Evolutionary conservation across 2,329 filamentous ascomycete species (phyloP).

Genomic region (Ceratocystiopsis brevicomis): DNA sequence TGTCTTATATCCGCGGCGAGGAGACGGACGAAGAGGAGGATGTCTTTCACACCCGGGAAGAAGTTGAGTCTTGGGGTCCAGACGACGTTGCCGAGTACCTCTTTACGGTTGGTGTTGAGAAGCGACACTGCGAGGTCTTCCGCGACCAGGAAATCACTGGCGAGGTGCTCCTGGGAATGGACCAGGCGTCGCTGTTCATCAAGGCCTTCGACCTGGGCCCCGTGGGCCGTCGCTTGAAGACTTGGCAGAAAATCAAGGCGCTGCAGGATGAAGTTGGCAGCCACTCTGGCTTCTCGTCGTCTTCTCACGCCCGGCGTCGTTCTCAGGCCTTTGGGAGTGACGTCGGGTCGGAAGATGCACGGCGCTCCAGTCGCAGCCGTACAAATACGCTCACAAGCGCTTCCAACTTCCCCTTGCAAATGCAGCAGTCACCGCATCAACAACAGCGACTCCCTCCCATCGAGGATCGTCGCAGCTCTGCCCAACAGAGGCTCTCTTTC

Average conservation of each 20-base stretch:
- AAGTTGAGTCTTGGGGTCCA: constrained; percentile 66
- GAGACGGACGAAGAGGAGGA: constrained; percentile 91
- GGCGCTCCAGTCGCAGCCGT: constrained; percentile 31
- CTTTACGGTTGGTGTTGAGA: constrained; percentile 68
- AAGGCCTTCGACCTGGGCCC: constrained; percentile 89
- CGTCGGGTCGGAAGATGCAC: constrained; percentile 33
- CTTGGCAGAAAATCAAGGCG: constrained; percentile 89
- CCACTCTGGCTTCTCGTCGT: constrained; percentile 15
- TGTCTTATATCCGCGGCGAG: constrained; percentile 84
- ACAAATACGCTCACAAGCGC: constrained; percentile 37
- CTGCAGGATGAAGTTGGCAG: constrained; percentile 72
- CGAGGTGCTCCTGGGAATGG: constrained; percentile 84
- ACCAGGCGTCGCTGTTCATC: constrained; percentile 85
- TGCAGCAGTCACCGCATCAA: not conserved
- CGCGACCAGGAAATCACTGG: constrained; percentile 89
- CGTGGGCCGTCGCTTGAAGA: constrained; percentile 74
- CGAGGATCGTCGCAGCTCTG: constrained; percentile 26
- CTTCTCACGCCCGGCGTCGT: constrained; percentile 21
- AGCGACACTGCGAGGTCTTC: constrained; percentile 83
- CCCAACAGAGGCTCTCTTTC: constrained; percentile 29
- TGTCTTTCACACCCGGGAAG: constrained; percentile 41
- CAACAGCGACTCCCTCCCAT: constrained; percentile 22
- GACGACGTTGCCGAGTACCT: constrained; percentile 77
- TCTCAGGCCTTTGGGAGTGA: constrained; percentile 41
- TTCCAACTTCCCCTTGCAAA: constrained; percentile 28